A percentile compares a stretch with the other conserved stretches of the same genome.
Evolutionary conservation across 768 basidiomycete species (phyloP).

Genomic region (Xerocomellus amylosporus): DNA sequence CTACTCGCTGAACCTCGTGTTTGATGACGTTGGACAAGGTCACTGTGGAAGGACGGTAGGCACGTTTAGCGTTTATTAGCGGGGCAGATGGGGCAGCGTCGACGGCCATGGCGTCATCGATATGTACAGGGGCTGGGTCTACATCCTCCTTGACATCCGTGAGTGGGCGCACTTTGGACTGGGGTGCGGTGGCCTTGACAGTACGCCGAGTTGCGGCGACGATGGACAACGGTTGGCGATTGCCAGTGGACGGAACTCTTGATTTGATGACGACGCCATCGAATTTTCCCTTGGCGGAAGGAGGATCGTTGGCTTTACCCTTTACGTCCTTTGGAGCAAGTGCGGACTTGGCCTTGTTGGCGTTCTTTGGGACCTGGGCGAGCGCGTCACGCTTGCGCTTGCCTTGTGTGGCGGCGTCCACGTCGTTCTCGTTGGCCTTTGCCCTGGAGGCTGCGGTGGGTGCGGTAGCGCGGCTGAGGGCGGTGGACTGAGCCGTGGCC

Average conservation of each 20-base stretch:
- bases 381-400: slow-evolving; percentile 78
- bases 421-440: slow-evolving; percentile 40
- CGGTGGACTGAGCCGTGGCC: slow-evolving; percentile 35
- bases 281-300: slow-evolving; percentile 46
- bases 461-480: slow-evolving; percentile 42
- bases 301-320: slow-evolving; percentile 50
- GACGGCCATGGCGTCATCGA: slow-evolving; percentile 54
- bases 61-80: background rate
- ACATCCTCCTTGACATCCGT: slow-evolving; percentile 30
- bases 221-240: slow-evolving; percentile 55
- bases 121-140: slow-evolving; percentile 19
- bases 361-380: slow-evolving; percentile 65
- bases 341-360: slow-evolving; percentile 34
- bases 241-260: slow-evolving; percentile 32
- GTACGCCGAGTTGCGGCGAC: slow-evolving; percentile 46
- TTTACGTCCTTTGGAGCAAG: slow-evolving; percentile 43
- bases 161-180: slow-evolving; percentile 22
- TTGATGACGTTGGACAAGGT: slow-evolving; percentile 22
- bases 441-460: slow-evolving; percentile 38
- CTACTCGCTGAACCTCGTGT: slow-evolving; percentile 28
- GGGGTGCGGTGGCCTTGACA: slow-evolving; percentile 27
- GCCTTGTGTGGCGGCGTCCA: slow-evolving; percentile 47
- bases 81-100: slow-evolving; percentile 39
- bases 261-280: slow-evolving; percentile 65
- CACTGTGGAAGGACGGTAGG: slow-evolving; percentile 32